Percentiles rank a stretch among this genome's conserved stretches.
Conservation (phyloP, 2,329 filamentous ascomycete species). For the Fusarium torulosum region DNA sequence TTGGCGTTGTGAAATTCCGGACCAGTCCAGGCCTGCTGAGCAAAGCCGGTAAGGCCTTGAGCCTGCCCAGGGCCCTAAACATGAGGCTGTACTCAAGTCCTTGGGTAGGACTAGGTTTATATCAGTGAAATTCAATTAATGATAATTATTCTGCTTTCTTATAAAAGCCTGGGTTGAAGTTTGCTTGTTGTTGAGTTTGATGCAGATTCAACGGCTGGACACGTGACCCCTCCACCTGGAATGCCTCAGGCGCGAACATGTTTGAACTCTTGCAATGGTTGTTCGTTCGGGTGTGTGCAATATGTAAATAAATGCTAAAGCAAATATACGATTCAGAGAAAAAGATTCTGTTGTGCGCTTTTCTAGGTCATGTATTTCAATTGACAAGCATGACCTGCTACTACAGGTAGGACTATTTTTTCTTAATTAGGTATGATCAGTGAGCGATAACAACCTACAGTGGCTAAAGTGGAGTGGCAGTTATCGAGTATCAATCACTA, state of each 20-base stretch:
- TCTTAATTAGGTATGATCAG: background rate
- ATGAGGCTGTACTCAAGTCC: slow-evolving; percentile 1
- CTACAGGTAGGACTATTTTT: background rate
- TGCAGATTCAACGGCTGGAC: slow-evolving; percentile 7
- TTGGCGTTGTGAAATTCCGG: background rate
- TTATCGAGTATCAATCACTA: background rate
- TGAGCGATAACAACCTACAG: background rate
- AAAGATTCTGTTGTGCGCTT: background rate
- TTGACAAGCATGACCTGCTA: background rate
- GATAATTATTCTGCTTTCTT: background rate
- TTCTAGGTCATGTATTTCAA: background rate
- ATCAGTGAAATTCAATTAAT: background rate
- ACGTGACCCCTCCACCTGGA: slow-evolving; percentile 16
- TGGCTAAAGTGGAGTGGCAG: background rate
- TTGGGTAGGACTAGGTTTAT: background rate
- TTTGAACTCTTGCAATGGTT: background rate
- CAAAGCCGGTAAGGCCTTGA: background rate
- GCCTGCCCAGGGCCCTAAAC: slow-evolving; percentile 9
- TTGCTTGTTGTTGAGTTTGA: slow-evolving; percentile 7
- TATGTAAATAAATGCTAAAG: background rate
- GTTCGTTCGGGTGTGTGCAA: background rate
- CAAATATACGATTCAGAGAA: background rate
- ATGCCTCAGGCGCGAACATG: background rate
- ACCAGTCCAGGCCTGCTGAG: background rate
- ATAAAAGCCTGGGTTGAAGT: background rate